Evolutionary conservation across 768 basidiomycete species (phyloP).

Genomic region (Mycena galopus): DNA sequence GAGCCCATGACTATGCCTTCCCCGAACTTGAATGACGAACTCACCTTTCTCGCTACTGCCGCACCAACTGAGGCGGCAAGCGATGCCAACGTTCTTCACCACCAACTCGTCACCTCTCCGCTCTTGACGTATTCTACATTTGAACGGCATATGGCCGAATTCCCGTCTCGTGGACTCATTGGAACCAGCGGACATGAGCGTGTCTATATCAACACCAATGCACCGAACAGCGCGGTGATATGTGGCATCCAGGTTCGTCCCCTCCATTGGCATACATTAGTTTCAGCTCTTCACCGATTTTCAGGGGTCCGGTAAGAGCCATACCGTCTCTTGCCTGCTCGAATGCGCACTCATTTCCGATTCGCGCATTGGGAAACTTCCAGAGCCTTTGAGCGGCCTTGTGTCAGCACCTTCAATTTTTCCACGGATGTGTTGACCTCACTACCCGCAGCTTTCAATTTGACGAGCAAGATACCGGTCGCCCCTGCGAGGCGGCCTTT

Average conservation of each 20-base stretch:
- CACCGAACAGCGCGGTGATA: background rate
- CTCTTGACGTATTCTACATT: background rate
- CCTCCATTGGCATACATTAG: background rate
- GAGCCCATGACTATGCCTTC: background rate
- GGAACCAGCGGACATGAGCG: too few species aligned
- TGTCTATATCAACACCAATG: too few species aligned
- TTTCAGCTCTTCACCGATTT: background rate
- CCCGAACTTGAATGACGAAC: background rate
- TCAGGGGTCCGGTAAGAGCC: background rate
- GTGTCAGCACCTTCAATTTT: background rate
- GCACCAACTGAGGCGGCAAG: background rate
- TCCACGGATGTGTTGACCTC: background rate
- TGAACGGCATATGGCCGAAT: too few species aligned
- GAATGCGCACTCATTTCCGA: too few species aligned
- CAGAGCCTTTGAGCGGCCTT: background rate
- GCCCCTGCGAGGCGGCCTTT: too few species aligned
- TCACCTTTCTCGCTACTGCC: background rate
- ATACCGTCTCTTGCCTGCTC: background rate
- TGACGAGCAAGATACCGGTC: background rate
- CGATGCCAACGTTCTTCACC: background rate
- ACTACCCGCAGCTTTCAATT: background rate
- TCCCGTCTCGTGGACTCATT: too few species aligned
- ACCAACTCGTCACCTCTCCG: constrained; percentile 4
- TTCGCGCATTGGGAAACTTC: background rate
- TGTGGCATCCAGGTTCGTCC: background rate